Evolutionary conservation across 2,329 filamentous ascomycete species (phyloP).

Genomic region (Cordyceps tenuipes): DNA sequence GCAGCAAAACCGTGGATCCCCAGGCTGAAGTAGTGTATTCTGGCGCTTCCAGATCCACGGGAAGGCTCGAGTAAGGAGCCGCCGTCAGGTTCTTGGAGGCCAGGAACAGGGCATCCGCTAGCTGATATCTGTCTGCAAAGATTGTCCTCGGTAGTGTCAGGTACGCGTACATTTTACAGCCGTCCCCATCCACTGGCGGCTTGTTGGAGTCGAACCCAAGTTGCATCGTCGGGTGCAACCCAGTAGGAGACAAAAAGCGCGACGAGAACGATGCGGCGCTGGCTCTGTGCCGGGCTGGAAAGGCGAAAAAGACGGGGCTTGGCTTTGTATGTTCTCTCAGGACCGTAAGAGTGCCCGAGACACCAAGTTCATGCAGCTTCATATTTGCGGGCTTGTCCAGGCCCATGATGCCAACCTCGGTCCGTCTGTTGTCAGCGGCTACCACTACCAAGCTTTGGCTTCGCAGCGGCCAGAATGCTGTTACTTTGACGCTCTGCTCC

Average conservation of each 20-base stretch:
- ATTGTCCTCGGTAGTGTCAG: slow-evolving; percentile 72
- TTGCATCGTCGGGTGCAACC: slow-evolving; percentile 74
- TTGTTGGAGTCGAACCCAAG: slow-evolving; percentile 50
- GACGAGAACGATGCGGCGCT: slow-evolving; percentile 50
- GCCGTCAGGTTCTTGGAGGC: slow-evolving; percentile 67
- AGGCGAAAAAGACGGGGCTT: slow-evolving; percentile 72
- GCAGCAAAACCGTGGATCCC: slow-evolving; percentile 72
- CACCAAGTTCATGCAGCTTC: slow-evolving; percentile 64
- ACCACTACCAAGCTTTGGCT: slow-evolving; percentile 33
- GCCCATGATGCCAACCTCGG: slow-evolving; percentile 75
- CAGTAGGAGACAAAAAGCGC: slow-evolving; percentile 61
- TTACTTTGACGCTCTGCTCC: slow-evolving; percentile 56
- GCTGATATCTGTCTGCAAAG: slow-evolving; percentile 83
- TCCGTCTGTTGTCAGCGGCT: slow-evolving; percentile 40
- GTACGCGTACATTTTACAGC: slow-evolving; percentile 69
- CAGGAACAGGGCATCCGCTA: slow-evolving; percentile 68
- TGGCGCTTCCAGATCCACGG: slow-evolving; percentile 85
- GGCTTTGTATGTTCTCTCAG: slow-evolving; percentile 66
- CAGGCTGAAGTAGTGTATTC: slow-evolving; percentile 68
- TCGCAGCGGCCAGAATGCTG: slow-evolving; percentile 52
- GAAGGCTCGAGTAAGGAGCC: slow-evolving; percentile 60
- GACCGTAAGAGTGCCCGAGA: slow-evolving; percentile 71
- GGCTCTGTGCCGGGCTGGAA: slow-evolving; percentile 68
- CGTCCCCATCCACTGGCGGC: slow-evolving; percentile 42
- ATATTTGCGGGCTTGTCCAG: slow-evolving; percentile 49